Evolutionary conservation across 805 yeast genomes (phyloP).

Genomic region (Cephaloascus albidus): DNA sequence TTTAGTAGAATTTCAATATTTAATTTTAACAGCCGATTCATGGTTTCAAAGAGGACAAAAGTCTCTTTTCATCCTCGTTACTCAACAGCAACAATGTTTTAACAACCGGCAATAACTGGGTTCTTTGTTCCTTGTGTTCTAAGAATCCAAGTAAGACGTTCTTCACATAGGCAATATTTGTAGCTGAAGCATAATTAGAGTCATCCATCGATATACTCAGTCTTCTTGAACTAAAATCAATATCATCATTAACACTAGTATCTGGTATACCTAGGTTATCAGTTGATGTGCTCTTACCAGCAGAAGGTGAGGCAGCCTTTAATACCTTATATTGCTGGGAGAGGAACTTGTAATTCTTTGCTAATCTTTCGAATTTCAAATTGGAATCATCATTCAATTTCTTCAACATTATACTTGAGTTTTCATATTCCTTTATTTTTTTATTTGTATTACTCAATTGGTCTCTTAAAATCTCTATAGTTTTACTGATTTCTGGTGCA

Average conservation of each 20-base stretch:
- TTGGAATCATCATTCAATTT: conserved; percentile 58
- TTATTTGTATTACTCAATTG: conserved; percentile 42
- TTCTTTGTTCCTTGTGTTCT: conserved; percentile 89
- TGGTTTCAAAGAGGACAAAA: conserved; percentile 45
- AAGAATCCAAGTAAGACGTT: conserved; percentile 87
- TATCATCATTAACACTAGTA: neutral
- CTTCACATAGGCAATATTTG: conserved; percentile 67
- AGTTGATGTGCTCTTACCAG: neutral
- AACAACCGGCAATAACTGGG: conserved; percentile 76
- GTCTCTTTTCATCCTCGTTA: conserved; percentile 63
- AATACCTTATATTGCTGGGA: conserved; percentile 46
- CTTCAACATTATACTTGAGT: conserved; percentile 42
- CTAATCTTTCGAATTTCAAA: conserved; percentile 55
- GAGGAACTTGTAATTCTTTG: conserved; percentile 61
- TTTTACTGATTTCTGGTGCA: conserved; percentile 13
- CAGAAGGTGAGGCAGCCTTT: conserved; percentile 13
- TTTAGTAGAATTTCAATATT: no score
- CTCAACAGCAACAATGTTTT: conserved; percentile 63
- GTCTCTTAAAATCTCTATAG: conserved; percentile 36
- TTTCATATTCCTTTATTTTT: conserved; percentile 48
- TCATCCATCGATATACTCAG: neutral
- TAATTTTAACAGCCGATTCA: no score
- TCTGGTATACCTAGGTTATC: neutral
- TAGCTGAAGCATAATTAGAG: neutral
- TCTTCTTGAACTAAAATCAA: neutral